phyloP scores from a whole-genome alignment of 2,329 filamentous ascomycete genomes.

The Nannizzia gypsea region DNA sequence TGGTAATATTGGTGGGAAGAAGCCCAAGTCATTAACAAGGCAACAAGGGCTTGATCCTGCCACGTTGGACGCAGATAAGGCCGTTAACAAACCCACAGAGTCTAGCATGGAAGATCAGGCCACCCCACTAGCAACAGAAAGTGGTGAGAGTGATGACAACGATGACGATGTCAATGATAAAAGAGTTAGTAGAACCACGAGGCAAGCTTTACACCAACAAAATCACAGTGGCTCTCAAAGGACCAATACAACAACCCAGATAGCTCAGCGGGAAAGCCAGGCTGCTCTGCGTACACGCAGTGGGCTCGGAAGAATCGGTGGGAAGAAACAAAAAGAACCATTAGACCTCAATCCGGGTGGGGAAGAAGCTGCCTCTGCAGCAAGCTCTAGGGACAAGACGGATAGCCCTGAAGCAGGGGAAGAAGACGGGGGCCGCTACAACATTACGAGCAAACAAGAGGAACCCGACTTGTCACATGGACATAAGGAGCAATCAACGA shows the following conservation, averaged over 20 bases:
- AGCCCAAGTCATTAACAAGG: background rate
- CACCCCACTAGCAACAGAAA: conserved; percentile 9
- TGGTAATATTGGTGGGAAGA: conserved; percentile 12
- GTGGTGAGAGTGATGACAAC: background rate
- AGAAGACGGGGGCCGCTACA: conserved; percentile 6
- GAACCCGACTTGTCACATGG: background rate
- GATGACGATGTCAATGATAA: conserved; percentile 6
- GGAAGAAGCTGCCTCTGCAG: background rate
- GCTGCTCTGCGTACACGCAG: conserved; percentile 9
- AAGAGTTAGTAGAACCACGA: conserved; percentile 2
- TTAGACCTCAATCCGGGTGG: background rate
- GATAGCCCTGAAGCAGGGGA: conserved; percentile 12
- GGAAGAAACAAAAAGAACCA: conserved; percentile 19
- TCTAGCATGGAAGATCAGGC: background rate
- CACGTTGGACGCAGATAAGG: background rate
- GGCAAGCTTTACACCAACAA: conserved; percentile 5
- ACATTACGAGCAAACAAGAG: background rate
- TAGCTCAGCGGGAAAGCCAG: background rate
- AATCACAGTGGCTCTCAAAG: background rate
- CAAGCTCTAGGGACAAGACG: conserved; percentile 11
- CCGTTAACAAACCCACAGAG: background rate
- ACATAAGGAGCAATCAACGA: conserved; percentile 11
- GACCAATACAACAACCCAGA: conserved; percentile 6
- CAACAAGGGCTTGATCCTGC: background rate
- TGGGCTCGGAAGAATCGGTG: conserved; percentile 24